Base-by-base conservation (phyloP, 768 basidiomycete species). In the Naganishia friedmannii region DNA sequence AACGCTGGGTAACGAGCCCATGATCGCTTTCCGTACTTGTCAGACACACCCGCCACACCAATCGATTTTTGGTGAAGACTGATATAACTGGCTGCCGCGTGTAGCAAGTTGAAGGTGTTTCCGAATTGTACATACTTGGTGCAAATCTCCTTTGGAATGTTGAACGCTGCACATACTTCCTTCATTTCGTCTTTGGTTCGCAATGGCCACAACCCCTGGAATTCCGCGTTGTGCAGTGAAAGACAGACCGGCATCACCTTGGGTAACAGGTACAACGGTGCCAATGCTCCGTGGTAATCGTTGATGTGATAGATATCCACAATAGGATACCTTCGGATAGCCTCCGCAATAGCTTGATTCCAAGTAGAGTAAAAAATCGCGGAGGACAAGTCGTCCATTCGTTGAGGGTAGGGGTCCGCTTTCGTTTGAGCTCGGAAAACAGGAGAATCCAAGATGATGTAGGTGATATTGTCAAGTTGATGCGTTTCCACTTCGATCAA, bases 161-260 rank as follows among this genome's bases (percentile, higher is more conserved):
- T 95, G 86, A 96, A 96, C 3, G 93, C 93, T 3, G 93, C 94
- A 80, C 93, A 96, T 56, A 96, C 93, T 80, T 96, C 93, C 83
- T 92, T 94, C 92, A 94, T 93, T 81, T 96, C 93, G 78, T 94
- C 93, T 84, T 95, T 95, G 45, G 93, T 96, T 55, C 93, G 89
- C 29, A 96, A 86, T 7, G 93, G 80, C 93, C 93, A 95, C 29
- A 94, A 86, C 82, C 93, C 93, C 79, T 96, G 93, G 86, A 96
- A 96, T 81, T 96, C 93, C 77, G 93, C 93, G 74, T 96, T 96
- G 84, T 96, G 93, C 39, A 96, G 85, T 3, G 93, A 96, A 34
- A 96, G 84, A 81, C 93, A 95, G 77, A 88, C 86, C 0, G 93
- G 93, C 56, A 95, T 83, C 71, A 96, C 88, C 81, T 93, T 93